These are phyloP conservation scores for Sanghuangporus sanghuang DNA, from an alignment of 1,284 basidiomycete species.

Conservation along the genomic window DNA sequence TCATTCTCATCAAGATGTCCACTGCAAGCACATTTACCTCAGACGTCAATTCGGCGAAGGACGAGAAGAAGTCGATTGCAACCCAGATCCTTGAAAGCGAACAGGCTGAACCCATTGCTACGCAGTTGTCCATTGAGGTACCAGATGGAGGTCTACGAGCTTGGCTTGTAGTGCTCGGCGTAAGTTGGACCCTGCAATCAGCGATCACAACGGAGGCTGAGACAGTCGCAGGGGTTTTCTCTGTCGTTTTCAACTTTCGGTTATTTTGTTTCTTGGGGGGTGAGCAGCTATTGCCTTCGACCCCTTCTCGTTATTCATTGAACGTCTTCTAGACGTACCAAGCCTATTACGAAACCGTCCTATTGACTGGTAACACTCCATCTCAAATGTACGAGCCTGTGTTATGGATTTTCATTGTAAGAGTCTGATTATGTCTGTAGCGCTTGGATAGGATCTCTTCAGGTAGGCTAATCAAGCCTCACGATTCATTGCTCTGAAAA, in stretches of 20 bases:
- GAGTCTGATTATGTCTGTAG: constrained; percentile 20
- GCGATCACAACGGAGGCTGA: background rate
- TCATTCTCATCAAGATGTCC: too few relatives aligned
- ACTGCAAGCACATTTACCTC: too few relatives aligned
- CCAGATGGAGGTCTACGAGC: constrained; percentile 37
- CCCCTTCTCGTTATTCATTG: background rate
- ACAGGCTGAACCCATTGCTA: background rate
- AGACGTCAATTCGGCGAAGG: too few relatives aligned
- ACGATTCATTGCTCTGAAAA: background rate
- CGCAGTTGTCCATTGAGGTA: constrained; percentile 5
- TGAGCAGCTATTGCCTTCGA: constrained; percentile 20
- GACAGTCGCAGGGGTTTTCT: background rate
- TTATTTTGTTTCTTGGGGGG: constrained; percentile 38
- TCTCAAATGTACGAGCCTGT: constrained; percentile 18
- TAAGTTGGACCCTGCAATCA: constrained; percentile 19
- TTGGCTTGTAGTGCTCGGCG: constrained; percentile 34
- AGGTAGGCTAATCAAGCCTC: constrained; percentile 19
- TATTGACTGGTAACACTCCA: constrained; percentile 34
- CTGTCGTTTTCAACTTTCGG: constrained; percentile 27
- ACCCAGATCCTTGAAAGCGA: background rate
- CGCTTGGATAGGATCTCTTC: constrained; percentile 36
- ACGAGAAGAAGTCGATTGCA: background rate
- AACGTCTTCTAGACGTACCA: constrained; percentile 39
- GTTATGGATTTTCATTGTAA: constrained; percentile 18
- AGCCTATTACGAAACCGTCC: constrained; percentile 41